Evolutionary conservation across 2,329 filamentous ascomycete species (phyloP), one percentile per base, ranked within the genome.

Genomic region (Gaeumannomyces tritici): DNA sequence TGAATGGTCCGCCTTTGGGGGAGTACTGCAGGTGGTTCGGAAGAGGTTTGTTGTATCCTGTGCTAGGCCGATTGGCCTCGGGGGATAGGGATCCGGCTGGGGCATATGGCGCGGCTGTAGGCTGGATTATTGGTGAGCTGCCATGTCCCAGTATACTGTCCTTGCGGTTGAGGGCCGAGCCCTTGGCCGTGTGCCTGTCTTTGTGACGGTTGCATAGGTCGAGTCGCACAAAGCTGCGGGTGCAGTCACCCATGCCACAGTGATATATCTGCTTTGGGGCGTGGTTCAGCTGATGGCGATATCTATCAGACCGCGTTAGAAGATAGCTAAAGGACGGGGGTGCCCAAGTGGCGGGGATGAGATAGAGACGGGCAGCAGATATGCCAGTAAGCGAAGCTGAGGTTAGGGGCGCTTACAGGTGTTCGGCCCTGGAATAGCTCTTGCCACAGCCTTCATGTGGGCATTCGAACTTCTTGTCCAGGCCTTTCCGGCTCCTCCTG

Each of bases 281-380:
- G 76, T 98, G 95, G 73, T 99, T 99, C 68, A 98, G 78, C 76
- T 98, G 93, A 76, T 98, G 93, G 57, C 95, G 87, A 77, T 97
- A 86, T 57, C 85, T 88, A 64, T 57, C 21, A 18, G 35, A 6
- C 4, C 15, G 35, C 18, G 35, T 42, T 18, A 42, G 35, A 42
- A 18, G 35, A 42, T 15, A 18, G 13, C 4, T 18, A 15, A 4
- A 42, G 4, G 35, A 42, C n/a, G 35, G 4, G 7, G 15, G 35
- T 18, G 15, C 15, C 35, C 15, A 18, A 42, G 35, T 18, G 35
- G 13, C 35, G 18, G 35, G 8, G 31, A 4, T 31, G 31, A 11
- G 12, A 31, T 9, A 11, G 57, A 26, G 26, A 35, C 42, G 2
- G 24, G 18, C 51, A 4, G 18, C 51, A 29, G 58, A n/a, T 11